Percentiles rank a stretch among this genome's conserved stretches.
Evolutionary conservation across 1,284 basidiomycete species (phyloP).

Genomic region (Trametes polyzona): DNA sequence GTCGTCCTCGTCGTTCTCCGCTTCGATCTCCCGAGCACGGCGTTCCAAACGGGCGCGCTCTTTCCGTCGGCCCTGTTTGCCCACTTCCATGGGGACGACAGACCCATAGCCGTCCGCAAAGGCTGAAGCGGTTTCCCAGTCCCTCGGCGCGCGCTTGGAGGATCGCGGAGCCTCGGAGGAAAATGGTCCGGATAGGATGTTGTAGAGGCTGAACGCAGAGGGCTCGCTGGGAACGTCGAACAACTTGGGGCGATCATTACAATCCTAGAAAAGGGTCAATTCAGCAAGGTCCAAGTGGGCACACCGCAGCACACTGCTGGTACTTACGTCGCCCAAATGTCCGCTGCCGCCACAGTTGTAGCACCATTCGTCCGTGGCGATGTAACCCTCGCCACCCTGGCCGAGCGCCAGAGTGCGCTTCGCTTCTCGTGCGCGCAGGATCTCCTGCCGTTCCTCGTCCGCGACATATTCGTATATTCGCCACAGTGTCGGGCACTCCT

Average conservation of each 20-base stretch:
- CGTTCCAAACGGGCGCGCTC: slow-evolving; percentile 59
- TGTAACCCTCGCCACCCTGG: slow-evolving; percentile 79
- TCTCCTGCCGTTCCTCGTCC: slow-evolving; percentile 53
- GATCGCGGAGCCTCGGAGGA: slow-evolving; percentile 44
- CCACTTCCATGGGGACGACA: slow-evolving; percentile 60
- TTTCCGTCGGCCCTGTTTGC: slow-evolving; percentile 63
- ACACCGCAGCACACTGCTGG: neutral
- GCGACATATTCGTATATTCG: slow-evolving; percentile 81
- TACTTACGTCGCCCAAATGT: slow-evolving; percentile 86
- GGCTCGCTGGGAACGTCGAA: slow-evolving; percentile 56
- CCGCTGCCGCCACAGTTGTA: slow-evolving; percentile 85
- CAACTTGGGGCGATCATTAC: slow-evolving; percentile 55
- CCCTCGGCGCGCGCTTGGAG: slow-evolving; percentile 30
- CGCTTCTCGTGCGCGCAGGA: slow-evolving; percentile 52
- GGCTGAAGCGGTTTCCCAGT: slow-evolving; percentile 36
- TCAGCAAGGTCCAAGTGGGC: neutral
- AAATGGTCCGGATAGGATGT: slow-evolving; percentile 77
- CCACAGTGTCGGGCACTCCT: slow-evolving; percentile 92
- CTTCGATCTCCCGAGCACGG: slow-evolving; percentile 48
- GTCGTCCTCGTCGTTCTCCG: slow-evolving; percentile 55
- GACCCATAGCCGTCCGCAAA: slow-evolving; percentile 49
- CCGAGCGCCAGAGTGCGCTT: slow-evolving; percentile 57
- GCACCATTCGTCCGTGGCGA: slow-evolving; percentile 79
- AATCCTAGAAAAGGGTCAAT: slow-evolving; percentile 60
- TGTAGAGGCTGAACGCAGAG: slow-evolving; percentile 78